Evolutionary conservation across 371 early-diverging fungal species (phyloP).

Genomic region (Mucor indicus): DNA sequence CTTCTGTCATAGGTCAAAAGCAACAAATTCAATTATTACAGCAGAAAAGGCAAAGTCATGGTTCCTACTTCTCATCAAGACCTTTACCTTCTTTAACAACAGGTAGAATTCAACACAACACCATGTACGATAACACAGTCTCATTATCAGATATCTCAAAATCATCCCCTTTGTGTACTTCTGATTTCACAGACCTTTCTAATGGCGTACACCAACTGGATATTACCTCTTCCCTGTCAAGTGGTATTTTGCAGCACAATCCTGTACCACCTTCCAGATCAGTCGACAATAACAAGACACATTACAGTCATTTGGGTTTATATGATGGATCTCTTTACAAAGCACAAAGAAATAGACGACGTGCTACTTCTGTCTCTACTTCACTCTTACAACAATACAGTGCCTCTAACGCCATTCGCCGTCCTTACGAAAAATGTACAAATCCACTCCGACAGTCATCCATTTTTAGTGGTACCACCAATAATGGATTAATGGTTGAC

Average conservation of each 20-base stretch:
- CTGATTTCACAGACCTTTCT: conserved; percentile 22
- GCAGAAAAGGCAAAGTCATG: conserved; percentile 20
- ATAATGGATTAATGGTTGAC: too few species aligned
- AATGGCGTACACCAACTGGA: conserved; percentile 30
- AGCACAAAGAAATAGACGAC: conserved; percentile 70
- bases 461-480: too few species aligned
- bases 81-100: too few species aligned
- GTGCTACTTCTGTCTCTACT: conserved; percentile 49
- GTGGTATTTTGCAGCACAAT: neutral
- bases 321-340: conserved; percentile 72
- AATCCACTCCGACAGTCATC: too few species aligned
- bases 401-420: too few species aligned
- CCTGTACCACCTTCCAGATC: conserved; percentile 33
- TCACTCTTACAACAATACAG: too few species aligned
- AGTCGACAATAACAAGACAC: conserved; percentile 36
- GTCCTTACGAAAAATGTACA: too few species aligned
- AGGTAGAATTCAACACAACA: too few species aligned
- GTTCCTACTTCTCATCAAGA: conserved; percentile 24
- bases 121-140: neutral
- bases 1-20: conserved; percentile 23
- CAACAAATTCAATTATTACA: conserved; percentile 15
- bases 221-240: conserved; percentile 16
- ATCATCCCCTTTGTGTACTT: neutral
- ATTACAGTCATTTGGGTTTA: conserved; percentile 60
- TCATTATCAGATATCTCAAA: neutral